A percentile compares a stretch with the other conserved stretches of the same genome.
These are phyloP conservation scores for Tinospora cordifolia DNA, from an alignment of 164 flowering plant species.

Conservation along the genomic window DNA sequence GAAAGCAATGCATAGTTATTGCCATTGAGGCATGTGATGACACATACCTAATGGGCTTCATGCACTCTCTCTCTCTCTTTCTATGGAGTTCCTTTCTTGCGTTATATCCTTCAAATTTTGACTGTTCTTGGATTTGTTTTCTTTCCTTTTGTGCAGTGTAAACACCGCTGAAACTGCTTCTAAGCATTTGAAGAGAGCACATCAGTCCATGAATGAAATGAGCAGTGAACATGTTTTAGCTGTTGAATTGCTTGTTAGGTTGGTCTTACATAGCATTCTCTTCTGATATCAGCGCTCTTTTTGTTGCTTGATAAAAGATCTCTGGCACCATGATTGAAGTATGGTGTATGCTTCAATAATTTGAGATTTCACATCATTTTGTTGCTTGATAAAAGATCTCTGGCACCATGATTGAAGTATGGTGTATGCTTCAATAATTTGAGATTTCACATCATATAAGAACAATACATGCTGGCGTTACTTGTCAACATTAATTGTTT, in stretches of 20 bases:
- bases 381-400: neutral
- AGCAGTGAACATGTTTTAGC: constrained; percentile 39
- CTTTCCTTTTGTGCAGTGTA: constrained; percentile 35
- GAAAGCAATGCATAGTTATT: neutral
- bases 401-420: too few relatives aligned
- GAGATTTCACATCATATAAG: too few relatives aligned
- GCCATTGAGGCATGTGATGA: neutral
- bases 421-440: too few relatives aligned
- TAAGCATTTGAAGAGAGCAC: constrained; percentile 46
- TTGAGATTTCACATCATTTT: too few relatives aligned
- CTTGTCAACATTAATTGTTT: too few relatives aligned
- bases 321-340: too few relatives aligned
- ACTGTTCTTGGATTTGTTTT: neutral
- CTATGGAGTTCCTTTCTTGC: neutral
- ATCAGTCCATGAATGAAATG: constrained; percentile 50
- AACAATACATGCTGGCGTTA: too few relatives aligned
- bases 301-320: neutral
- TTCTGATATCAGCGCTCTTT: neutral
- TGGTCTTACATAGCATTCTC: constrained; percentile 9
- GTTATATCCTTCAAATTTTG: neutral
- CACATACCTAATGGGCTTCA: neutral
- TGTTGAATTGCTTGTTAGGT: constrained; percentile 57
- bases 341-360: too few relatives aligned
- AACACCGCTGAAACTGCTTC: constrained; percentile 47
- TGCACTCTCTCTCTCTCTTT: neutral